Conservation (phyloP, 768 basidiomycete species). For the Piloderma croceum region DNA sequence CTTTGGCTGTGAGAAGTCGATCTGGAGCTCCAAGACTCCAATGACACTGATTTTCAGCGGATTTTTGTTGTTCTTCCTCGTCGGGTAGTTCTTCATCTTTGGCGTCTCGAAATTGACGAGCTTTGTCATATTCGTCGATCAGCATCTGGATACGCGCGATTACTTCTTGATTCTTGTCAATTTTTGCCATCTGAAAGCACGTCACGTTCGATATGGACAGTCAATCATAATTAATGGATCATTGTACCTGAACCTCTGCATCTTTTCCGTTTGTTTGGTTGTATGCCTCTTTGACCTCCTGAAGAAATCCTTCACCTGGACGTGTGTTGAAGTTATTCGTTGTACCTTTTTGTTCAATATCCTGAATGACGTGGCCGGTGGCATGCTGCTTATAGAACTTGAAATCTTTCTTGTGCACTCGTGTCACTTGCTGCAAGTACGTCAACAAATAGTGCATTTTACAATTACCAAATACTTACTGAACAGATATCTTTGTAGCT, state of each 20-base stretch:
- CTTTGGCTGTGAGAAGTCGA: neutral
- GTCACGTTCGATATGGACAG: conserved; percentile 1
- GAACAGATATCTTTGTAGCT: neutral
- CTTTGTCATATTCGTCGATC: conserved; percentile 17
- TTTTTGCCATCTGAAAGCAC: conserved; percentile 16
- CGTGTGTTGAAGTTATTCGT: conserved; percentile 24
- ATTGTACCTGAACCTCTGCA: conserved; percentile 23
- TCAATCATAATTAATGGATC: neutral
- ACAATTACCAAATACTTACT: too few species aligned
- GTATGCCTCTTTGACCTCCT: conserved; percentile 24
- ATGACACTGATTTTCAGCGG: neutral
- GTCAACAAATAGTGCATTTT: too few species aligned
- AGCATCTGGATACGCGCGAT: conserved; percentile 23
- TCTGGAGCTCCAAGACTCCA: neutral
- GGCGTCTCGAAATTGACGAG: neutral
- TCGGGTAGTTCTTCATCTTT: neutral
- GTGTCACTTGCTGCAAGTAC: conserved; percentile 14
- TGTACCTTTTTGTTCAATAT: conserved; percentile 23
- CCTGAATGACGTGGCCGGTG: conserved; percentile 16
- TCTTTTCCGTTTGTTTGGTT: conserved; percentile 25
- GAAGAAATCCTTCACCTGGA: conserved; percentile 27
- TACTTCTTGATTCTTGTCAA: conserved; percentile 25
- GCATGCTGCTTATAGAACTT: conserved; percentile 28
- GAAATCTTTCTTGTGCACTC: conserved; percentile 22
- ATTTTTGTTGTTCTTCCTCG: neutral